A percentile compares a stretch with the other conserved stretches of the same genome.
phyloP scores from a whole-genome alignment of 768 basidiomycete genomes.

The Russula foetens region DNA sequence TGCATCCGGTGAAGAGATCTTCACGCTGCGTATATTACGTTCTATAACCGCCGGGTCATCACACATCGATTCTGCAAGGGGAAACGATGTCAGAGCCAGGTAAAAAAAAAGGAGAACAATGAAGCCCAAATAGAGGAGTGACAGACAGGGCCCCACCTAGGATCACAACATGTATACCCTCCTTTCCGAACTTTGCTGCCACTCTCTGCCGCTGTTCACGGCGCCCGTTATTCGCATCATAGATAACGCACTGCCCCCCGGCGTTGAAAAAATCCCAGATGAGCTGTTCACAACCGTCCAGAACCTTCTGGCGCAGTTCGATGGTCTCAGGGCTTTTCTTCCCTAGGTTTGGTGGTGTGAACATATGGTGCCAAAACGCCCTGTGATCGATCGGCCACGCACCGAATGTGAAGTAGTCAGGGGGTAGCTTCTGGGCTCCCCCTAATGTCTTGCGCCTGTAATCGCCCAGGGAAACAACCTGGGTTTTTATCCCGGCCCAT shows the following conservation, averaged over 20 bases:
- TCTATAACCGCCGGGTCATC: conserved; percentile 91
- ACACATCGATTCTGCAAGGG: conserved; percentile 70
- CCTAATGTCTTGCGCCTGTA: conserved; percentile 88
- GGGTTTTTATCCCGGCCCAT: conserved; percentile 97
- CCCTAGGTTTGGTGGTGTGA: conserved; percentile 31
- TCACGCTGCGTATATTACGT: conserved; percentile 90
- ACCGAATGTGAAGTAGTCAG: conserved; percentile 89
- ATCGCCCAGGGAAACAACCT: conserved; percentile 92
- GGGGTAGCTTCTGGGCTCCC: conserved; percentile 76
- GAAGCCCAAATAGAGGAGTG: not conserved
- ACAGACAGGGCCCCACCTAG: conserved; percentile 63
- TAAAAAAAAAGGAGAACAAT: not conserved
- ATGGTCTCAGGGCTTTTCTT: conserved; percentile 78
- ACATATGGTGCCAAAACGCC: not conserved
- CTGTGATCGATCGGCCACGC: conserved; percentile 23
- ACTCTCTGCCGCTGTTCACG: conserved; percentile 56
- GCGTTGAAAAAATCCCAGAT: conserved; percentile 82
- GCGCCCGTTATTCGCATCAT: conserved; percentile 95
- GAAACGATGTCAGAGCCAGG: conserved; percentile 12
- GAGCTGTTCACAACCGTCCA: conserved; percentile 77
- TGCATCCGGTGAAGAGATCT: conserved; percentile 97
- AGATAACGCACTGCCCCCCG: conserved; percentile 95
- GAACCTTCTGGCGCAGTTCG: conserved; percentile 62
- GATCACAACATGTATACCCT: conserved; percentile 87
- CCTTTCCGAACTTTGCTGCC: conserved; percentile 78